Conservation (phyloP, 2,329 filamentous ascomycete species). For the Colletotrichum nymphaeae region DNA sequence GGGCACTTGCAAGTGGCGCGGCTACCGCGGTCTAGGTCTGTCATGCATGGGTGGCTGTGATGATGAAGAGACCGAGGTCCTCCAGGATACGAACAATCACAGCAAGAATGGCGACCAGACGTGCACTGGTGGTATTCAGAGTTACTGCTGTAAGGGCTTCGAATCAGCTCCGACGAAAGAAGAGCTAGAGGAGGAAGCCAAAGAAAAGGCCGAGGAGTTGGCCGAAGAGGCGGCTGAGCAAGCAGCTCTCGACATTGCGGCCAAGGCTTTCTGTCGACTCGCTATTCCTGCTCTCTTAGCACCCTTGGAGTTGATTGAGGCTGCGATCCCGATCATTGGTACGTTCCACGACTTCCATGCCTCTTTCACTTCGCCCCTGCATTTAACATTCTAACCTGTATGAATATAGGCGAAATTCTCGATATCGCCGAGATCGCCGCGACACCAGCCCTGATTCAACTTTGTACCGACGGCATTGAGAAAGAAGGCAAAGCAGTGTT, state of each 20-base stretch:
- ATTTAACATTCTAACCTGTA: background rate
- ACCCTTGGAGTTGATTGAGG: background rate
- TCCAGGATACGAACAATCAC: conserved; percentile 43
- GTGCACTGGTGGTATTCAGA: conserved; percentile 44
- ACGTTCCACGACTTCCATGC: background rate
- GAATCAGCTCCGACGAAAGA: conserved; percentile 39
- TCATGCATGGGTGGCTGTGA: conserved; percentile 44
- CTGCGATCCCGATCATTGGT: background rate
- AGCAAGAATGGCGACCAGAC: conserved; percentile 43
- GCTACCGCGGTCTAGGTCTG: conserved; percentile 44
- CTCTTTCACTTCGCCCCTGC: background rate
- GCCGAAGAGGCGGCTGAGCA: conserved; percentile 42
- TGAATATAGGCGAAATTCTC: background rate
- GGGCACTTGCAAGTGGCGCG: conserved; percentile 43
- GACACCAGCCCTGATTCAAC: background rate
- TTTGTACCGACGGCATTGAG: background rate
- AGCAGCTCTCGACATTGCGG: conserved; percentile 46
- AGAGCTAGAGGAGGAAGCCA: conserved; percentile 37
- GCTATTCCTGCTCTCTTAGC: conserved; percentile 43
- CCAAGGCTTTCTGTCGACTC: conserved; percentile 47
- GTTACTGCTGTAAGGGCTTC: conserved; percentile 46
- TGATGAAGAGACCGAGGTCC: conserved; percentile 37
- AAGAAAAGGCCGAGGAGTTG: conserved; percentile 39
- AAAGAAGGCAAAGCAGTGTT: background rate
- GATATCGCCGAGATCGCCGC: background rate